Evolutionary conservation across 1,284 basidiomycete species (phyloP).

Genomic region (Pisolithus thermaeus): DNA sequence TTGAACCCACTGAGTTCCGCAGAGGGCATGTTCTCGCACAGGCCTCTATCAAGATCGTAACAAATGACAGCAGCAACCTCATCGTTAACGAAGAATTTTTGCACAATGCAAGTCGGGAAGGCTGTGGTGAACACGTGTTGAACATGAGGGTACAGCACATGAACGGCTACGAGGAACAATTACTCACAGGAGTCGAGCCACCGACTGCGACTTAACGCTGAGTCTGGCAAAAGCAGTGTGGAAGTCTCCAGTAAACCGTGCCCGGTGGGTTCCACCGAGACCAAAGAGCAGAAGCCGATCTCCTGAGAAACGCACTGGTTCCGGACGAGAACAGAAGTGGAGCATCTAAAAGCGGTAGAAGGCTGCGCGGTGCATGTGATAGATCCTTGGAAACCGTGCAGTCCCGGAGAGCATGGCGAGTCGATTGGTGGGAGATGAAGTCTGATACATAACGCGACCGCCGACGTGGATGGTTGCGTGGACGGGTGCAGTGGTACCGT

Average conservation of each 20-base stretch:
- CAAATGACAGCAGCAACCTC: constrained; percentile 55
- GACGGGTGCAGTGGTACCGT: constrained; percentile 35
- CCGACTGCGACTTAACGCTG: constrained; percentile 52
- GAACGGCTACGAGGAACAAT: constrained; percentile 23
- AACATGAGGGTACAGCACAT: constrained; percentile 18
- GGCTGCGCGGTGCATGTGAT: constrained; percentile 50
- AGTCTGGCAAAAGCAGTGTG: constrained; percentile 55
- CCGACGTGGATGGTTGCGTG: constrained; percentile 22
- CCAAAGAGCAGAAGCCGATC: constrained; percentile 36
- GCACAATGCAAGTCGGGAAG: constrained; percentile 49
- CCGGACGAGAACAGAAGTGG: constrained; percentile 52
- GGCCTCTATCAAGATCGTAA: constrained; percentile 58
- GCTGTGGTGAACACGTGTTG: constrained; percentile 33
- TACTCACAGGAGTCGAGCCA: constrained; percentile 50
- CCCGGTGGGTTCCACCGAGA: constrained; percentile 31
- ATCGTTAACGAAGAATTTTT: constrained; percentile 62
- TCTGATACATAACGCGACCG: constrained; percentile 43
- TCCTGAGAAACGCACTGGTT: constrained; percentile 47
- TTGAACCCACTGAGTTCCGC: constrained; percentile 53
- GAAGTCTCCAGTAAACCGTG: constrained; percentile 35
- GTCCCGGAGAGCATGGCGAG: constrained; percentile 40
- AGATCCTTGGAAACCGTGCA: constrained; percentile 59
- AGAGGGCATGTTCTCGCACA: constrained; percentile 44
- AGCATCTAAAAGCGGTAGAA: constrained; percentile 47
- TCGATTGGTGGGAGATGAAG: constrained; percentile 45